Conservation (phyloP, 345 rosid genomes). For the Dimocarpus longan region DNA sequence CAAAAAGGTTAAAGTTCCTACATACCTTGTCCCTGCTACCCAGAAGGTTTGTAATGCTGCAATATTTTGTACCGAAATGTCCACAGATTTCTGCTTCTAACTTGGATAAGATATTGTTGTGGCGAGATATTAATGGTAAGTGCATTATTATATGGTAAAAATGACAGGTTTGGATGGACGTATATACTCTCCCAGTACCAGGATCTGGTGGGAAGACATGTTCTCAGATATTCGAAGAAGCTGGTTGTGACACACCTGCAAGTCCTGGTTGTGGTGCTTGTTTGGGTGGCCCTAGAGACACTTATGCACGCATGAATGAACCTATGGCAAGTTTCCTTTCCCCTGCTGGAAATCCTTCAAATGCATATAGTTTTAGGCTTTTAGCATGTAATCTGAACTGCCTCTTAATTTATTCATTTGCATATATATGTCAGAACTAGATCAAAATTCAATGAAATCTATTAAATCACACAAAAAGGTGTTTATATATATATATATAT, state of each 20-base stretch:
- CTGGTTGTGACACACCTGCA: conserved; percentile 95
- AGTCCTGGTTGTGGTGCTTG: conserved; percentile 99
- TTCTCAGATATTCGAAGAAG: conserved; percentile 96
- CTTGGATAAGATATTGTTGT: background rate
- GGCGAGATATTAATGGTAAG: background rate
- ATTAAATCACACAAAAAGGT: no score
- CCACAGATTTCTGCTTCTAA: background rate
- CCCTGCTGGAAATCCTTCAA: background rate
- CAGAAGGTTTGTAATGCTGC: conserved; percentile 59
- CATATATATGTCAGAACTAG: background rate
- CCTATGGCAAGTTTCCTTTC: conserved; percentile 54
- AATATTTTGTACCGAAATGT: background rate
- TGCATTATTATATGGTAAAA: background rate
- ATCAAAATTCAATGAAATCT: no score
- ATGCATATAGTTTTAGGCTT: conserved; percentile 2
- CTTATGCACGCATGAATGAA: conserved; percentile 92
- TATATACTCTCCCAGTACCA: conserved; percentile 85
- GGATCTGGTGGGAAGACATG: conserved; percentile 97
- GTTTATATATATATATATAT: no score
- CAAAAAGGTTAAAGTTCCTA: conserved; percentile 88
- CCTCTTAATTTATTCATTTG: background rate
- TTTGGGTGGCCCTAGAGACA: conserved; percentile 95
- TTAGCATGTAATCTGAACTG: background rate
- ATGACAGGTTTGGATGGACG: conserved; percentile 87
- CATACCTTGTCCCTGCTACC: conserved; percentile 97